phyloP scores from a whole-genome alignment of 495 filamentous ascomycete genomes.

The Xylaria nigripes region DNA sequence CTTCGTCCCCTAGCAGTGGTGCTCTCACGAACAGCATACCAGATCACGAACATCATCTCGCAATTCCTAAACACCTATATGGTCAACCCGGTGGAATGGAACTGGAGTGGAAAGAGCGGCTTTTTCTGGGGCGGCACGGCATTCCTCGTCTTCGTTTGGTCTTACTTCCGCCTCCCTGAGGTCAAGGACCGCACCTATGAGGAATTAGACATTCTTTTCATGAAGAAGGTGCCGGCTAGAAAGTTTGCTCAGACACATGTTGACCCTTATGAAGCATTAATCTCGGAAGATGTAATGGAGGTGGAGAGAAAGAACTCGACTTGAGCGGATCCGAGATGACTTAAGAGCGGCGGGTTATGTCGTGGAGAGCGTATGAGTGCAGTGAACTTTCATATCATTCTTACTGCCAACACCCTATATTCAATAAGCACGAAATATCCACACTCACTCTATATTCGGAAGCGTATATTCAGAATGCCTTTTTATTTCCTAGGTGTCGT shows the following conservation, averaged over 20 bases:
- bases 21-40: conserved; percentile 48
- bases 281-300: conserved; percentile 3
- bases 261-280: conserved; percentile 17
- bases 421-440: too few relatives aligned
- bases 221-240: conserved; percentile 32
- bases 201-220: conserved; percentile 47
- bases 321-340: neutral
- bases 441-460: too few relatives aligned
- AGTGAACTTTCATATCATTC: neutral
- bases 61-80: conserved; percentile 52
- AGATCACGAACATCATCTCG: conserved; percentile 49
- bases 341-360: too few relatives aligned
- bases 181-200: conserved; percentile 35
- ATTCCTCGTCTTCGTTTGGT: conserved; percentile 29
- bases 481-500: too few relatives aligned
- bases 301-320: neutral
- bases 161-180: conserved; percentile 25
- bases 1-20: conserved; percentile 44
- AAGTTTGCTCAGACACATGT: conserved; percentile 32
- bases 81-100: conserved; percentile 38
- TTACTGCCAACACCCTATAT: too few relatives aligned
- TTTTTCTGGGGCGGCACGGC: conserved; percentile 44
- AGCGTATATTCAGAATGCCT: too few relatives aligned
- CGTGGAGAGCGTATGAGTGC: too few relatives aligned
- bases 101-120: conserved; percentile 34